Evolutionary conservation across 164 flowering plant species (phyloP).

Genomic region (Macadamia integrifolia): DNA sequence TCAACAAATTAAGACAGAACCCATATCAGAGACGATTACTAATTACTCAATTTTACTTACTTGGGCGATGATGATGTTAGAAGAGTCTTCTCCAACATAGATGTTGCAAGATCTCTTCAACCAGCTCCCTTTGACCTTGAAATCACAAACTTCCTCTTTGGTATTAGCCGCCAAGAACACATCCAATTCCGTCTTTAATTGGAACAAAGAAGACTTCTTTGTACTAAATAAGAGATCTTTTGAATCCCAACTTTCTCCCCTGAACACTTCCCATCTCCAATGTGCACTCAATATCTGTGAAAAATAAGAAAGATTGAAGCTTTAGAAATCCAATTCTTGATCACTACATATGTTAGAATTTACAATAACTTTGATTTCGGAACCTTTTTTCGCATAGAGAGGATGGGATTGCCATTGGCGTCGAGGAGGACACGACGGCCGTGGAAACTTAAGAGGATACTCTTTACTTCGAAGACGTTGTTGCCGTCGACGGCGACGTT

Average conservation of each 20-base stretch:
- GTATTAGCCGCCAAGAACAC: conserved; percentile 24
- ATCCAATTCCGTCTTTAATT: conserved; percentile 27
- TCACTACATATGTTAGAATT: too few species aligned
- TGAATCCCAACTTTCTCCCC: conserved; percentile 24
- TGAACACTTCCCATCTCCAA: conserved; percentile 31
- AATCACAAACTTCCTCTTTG: conserved; percentile 23
- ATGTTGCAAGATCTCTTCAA: conserved; percentile 29
- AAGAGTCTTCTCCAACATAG: conserved; percentile 14
- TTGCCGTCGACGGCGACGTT: too few species aligned
- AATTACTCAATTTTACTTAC: conserved; percentile 8
- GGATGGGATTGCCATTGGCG: too few species aligned
- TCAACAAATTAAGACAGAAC: too few species aligned
- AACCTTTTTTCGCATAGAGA: too few species aligned
- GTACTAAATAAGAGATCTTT: conserved; percentile 28
- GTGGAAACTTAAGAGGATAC: too few species aligned
- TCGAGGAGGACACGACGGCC: too few species aligned
- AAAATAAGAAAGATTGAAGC: not conserved
- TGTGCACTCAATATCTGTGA: conserved; percentile 26
- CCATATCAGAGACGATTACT: too few species aligned
- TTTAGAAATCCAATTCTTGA: too few species aligned
- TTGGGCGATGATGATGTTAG: conserved; percentile 23
- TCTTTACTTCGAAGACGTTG: too few species aligned
- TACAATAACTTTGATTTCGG: too few species aligned
- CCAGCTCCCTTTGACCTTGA: conserved; percentile 35
- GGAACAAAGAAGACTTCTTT: conserved; percentile 28